Evolutionary conservation across 2,329 filamentous ascomycete species (phyloP).

Genomic region (Fusarium floridanum): DNA sequence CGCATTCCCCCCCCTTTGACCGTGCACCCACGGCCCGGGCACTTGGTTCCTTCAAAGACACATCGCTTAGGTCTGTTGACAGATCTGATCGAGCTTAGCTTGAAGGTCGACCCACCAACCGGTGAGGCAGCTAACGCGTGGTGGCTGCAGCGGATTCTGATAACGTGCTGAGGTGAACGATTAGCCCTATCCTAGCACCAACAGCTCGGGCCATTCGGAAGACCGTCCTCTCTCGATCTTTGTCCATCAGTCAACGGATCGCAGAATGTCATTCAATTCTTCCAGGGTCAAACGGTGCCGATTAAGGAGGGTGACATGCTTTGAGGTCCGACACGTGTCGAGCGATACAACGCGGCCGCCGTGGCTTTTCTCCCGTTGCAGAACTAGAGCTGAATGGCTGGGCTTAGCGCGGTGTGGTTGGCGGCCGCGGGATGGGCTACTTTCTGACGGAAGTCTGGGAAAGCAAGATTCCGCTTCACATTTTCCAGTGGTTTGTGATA

Average conservation of each 20-base stretch:
- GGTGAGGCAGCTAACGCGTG: background rate
- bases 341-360: background rate
- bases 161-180: background rate
- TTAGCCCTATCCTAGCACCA: background rate
- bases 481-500: background rate
- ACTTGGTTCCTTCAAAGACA: background rate
- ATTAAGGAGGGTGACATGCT: background rate
- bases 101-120: background rate
- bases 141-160: background rate
- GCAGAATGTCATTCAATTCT: background rate
- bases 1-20: background rate
- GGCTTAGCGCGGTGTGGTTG: background rate
- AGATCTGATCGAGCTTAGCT: background rate
- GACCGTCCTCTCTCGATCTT: background rate
- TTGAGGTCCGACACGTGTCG: background rate
- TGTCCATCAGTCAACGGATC: background rate
- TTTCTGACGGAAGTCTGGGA: background rate
- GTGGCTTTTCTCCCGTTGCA: background rate
- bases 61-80: constrained; percentile 1
- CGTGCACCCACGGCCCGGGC: background rate
- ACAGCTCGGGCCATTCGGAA: background rate
- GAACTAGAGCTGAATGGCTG: background rate
- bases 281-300: background rate
- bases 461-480: background rate
- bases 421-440: background rate